Evolutionary conservation across 2,329 filamentous ascomycete genomes (phyloP), one percentile per base, ranked within the genome.

Genomic region (Colletotrichum navitas): DNA sequence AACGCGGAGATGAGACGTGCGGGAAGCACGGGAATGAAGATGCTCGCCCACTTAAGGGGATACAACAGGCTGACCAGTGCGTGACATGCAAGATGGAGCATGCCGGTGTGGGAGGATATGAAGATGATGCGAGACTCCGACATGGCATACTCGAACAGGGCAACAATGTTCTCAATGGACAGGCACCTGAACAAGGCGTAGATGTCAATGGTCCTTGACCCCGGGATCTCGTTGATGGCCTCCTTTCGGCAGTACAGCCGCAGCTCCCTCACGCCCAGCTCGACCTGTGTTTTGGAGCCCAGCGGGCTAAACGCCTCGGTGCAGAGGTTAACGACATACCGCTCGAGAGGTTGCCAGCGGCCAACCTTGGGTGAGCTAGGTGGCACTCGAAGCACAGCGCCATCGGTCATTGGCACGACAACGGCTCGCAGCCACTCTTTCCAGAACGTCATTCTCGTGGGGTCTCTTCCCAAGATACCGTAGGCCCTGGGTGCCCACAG

Each of bases 351-450:
- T 80, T 98, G 95, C 96, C 96, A 99, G 79, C 94, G 90, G 55
- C 96, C 96, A 74, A 97, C 91, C 77, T 91, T 93, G 16, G 96
- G 95, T 6, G 95, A 98, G 81, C 92, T 97, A 12, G 94, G 87
- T 8, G 96, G 94, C 10, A 99, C 91, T 68, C 95, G 89, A 75
- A 96, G 83, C 39, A 99, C 87, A 18, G 88, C 90, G 26, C 95
- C 94, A 78, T 97, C 94, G 1, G 91, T 94, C 96, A 98, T 99
- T 36, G 96, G 96, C 29, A 97, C 94, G n/a, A 96, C 86, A 12
- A 98, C 89, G 8, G 95, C 95, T 81, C 94, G 92, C 59, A 99
- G 88, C 96, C 96, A 99, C 80, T 99, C 96, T 81, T 98, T 98
- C 95, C 95, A 99, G 83, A 99, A 98, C 41, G 91, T 90, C 74